These are phyloP conservation scores for Trichophyton mentagrophytes DNA, from an alignment of 2,329 filamentous ascomycete species.

Conservation along the genomic window DNA sequence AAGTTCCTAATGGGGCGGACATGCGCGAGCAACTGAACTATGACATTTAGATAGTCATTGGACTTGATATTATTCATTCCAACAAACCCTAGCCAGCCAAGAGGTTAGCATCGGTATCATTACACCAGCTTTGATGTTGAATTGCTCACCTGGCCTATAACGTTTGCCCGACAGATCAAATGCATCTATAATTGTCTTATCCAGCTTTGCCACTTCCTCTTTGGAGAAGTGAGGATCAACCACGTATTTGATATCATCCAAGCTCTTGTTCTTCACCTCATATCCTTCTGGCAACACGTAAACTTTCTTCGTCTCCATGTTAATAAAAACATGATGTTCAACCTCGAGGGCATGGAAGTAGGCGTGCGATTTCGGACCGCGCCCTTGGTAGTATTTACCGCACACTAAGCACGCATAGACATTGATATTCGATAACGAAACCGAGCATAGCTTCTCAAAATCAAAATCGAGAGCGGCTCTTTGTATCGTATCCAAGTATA, in stretches of 20 bases:
- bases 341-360: constrained; percentile 96
- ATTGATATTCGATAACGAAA: constrained; percentile 95
- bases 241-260: constrained; percentile 97
- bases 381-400: constrained; percentile 93
- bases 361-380: constrained; percentile 85
- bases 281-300: constrained; percentile 75
- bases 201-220: constrained; percentile 66
- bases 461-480: constrained; percentile 90
- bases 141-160: constrained; percentile 58
- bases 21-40: constrained; percentile 83
- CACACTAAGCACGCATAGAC: constrained; percentile 96
- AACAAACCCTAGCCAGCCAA: constrained; percentile 52
- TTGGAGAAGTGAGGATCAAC: constrained; percentile 79
- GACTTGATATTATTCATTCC: constrained; percentile 99
- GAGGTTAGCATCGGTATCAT: background rate
- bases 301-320: constrained; percentile 55
- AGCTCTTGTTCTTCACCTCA: constrained; percentile 83
- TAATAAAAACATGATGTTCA: constrained; percentile 94
- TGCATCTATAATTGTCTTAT: constrained; percentile 46
- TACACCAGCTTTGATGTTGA: background rate
- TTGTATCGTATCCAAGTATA: constrained; percentile 96
- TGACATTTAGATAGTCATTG: constrained; percentile 95
- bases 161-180: constrained; percentile 72
- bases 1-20: constrained; percentile 82
- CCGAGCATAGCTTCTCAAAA: constrained; percentile 95